Evolutionary conservation across 768 basidiomycete genomes (phyloP).

Genomic region (Cyathus striatus): DNA sequence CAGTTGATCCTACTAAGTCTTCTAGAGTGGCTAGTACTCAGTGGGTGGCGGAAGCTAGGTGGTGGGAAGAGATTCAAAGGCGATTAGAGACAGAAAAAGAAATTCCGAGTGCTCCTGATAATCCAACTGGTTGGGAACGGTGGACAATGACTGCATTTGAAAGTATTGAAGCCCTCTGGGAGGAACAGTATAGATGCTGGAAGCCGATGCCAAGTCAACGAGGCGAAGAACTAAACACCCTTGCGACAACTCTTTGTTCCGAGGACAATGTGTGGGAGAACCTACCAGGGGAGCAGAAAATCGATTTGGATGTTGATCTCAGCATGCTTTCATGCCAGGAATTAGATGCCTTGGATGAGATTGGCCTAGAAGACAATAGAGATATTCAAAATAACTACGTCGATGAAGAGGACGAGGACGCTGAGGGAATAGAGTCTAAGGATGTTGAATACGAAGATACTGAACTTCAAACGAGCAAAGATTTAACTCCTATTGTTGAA

Average conservation of each 20-base stretch:
- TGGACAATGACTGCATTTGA: conserved; percentile 88
- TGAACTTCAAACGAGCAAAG: no score
- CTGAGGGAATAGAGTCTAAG: not conserved
- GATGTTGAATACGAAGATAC: not conserved
- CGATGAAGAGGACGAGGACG: not conserved
- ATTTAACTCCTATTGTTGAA: no score
- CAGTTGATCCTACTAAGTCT: conserved; percentile 62
- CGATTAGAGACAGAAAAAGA: conserved; percentile 48
- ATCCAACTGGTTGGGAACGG: conserved; percentile 50
- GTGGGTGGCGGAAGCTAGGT: conserved; percentile 71
- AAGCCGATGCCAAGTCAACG: conserved; percentile 31
- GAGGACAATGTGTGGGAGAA: no score
- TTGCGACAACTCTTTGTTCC: no score
- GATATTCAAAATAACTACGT: no score
- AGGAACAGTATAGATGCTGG: conserved; percentile 54
- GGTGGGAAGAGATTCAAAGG: conserved; percentile 67
- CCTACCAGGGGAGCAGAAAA: no score
- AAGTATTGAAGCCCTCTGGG: conserved; percentile 86
- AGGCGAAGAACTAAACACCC: no score
- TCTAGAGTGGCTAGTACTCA: conserved; percentile 50
- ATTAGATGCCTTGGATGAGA: not conserved
- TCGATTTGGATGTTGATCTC: not conserved
- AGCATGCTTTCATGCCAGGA: not conserved
- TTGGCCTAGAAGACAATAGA: not conserved
- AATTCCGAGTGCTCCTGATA: conserved; percentile 4